phyloP scores from a whole-genome alignment of 1,284 basidiomycete genomes.

The Puccinia horiana region DNA sequence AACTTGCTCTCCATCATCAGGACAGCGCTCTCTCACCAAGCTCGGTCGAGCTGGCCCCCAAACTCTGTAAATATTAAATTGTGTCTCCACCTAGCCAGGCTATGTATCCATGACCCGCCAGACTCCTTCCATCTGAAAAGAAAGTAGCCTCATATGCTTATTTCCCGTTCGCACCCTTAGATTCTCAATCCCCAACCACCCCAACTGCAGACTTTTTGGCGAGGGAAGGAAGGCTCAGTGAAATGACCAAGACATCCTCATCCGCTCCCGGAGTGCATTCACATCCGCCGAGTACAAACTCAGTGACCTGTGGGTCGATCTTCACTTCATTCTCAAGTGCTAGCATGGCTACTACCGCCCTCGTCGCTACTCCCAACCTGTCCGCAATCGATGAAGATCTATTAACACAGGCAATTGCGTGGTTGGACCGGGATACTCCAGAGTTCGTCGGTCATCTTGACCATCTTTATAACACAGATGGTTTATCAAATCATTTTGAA shows the following conservation, averaged over 20 bases:
- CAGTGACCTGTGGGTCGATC: neutral
- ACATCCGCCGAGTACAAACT: neutral
- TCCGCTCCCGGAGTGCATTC: neutral
- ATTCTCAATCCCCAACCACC: neutral
- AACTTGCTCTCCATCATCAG: neutral
- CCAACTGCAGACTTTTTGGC: neutral
- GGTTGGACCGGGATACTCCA: neutral
- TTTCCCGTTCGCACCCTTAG: neutral
- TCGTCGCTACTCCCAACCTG: neutral
- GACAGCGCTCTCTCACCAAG: neutral
- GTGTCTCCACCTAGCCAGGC: neutral
- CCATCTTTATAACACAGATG: neutral
- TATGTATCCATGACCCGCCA: neutral
- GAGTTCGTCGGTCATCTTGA: neutral
- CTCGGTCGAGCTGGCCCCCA: neutral
- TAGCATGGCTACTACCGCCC: neutral
- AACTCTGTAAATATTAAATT: neutral
- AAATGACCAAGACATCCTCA: neutral
- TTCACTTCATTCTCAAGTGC: neutral
- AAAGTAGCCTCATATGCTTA: neutral
- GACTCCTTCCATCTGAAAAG: neutral
- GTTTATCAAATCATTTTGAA: neutral
- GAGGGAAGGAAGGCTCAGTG: neutral
- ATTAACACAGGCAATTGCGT: slow-evolving; percentile 2
- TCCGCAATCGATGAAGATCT: neutral